Evolutionary conservation across 176 grass and related monocot species (phyloP), one percentile per base, ranked within the genome.

Genomic region (Luzula sylvatica): DNA sequence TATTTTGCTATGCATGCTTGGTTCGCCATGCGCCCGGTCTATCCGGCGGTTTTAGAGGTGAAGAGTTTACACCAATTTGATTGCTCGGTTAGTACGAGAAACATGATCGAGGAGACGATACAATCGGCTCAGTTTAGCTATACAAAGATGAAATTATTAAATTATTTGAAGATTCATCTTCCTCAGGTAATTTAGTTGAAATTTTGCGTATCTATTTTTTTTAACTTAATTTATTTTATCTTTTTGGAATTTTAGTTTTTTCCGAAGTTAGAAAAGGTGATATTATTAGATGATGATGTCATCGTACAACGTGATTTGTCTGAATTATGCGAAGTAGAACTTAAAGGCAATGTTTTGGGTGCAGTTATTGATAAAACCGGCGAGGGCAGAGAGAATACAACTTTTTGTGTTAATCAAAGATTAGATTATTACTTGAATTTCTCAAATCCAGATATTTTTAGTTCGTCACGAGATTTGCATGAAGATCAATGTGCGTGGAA

Each of bases 131-230:
- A 40, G 55, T 66, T 44, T 15, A 72, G 82, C 66, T 77, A 78
- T 0, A 44, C 55, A 3, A 56, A 53, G 2, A 80, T 74, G 41
- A 46, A 24, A 19, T 57, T 78, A 3, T 65, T 98, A 32, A 90
- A 90, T 71, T 98, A 98, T 53, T 55, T 98, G 40, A 87, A 79
- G 65, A 87, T 98, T 32, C 86, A 98, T 87, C 85, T 98, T 20
- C 86, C 93, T 11, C 77, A 83, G 82, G 93, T 98, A 77, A 86
- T 40, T 11, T 23, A 14, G 8, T 26, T 14, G 11, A 0, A 24
- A 50, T 40, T 42, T 32, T 21, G 2, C 9, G 13, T 38, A 5
- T 52, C 1, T 41, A 54, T 30, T 2, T 9, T 21, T 11, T 16
- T 16, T 25, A 60, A 1, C 25, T 35, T 35, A 35, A 7, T 22